Conservation (phyloP, 1,284 basidiomycete genomes). For the Dichomitus squalens region DNA sequence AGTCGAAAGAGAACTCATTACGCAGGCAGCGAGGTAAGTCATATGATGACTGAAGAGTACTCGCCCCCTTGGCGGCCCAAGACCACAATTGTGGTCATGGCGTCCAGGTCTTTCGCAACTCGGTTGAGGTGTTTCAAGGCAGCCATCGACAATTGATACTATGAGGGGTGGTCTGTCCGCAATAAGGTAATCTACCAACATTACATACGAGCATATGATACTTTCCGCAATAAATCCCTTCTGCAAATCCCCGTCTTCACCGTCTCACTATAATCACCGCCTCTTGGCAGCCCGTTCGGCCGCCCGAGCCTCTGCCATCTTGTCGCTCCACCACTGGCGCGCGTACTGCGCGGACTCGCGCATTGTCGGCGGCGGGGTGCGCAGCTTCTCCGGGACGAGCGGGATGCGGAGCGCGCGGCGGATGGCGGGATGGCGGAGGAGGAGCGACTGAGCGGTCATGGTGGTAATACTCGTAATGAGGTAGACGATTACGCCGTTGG, state of each 20-base stretch:
- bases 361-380: constrained; percentile 30
- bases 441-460: constrained; percentile 47
- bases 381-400: constrained; percentile 33
- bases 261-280: constrained; percentile 4
- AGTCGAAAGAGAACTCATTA: no score
- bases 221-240: constrained; percentile 9
- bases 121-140: no score
- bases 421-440: constrained; percentile 49
- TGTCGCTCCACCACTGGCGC: constrained; percentile 33
- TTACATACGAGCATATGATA: constrained; percentile 21
- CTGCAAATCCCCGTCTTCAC: background rate
- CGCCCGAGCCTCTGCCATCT: constrained; percentile 25
- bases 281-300: constrained; percentile 6
- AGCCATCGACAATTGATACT: no score
- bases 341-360: constrained; percentile 32
- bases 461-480: constrained; percentile 50
- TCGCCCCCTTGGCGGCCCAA: no score
- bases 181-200: constrained; percentile 13
- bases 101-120: no score
- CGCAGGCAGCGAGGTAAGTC: no score
- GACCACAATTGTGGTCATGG: no score
- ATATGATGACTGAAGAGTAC: no score
- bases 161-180: constrained; percentile 16
- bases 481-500: constrained; percentile 65
- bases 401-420: constrained; percentile 53